phyloP scores from a whole-genome alignment of 2,329 filamentous ascomycete species.

The Ceratocystis cacaofunesta region DNA sequence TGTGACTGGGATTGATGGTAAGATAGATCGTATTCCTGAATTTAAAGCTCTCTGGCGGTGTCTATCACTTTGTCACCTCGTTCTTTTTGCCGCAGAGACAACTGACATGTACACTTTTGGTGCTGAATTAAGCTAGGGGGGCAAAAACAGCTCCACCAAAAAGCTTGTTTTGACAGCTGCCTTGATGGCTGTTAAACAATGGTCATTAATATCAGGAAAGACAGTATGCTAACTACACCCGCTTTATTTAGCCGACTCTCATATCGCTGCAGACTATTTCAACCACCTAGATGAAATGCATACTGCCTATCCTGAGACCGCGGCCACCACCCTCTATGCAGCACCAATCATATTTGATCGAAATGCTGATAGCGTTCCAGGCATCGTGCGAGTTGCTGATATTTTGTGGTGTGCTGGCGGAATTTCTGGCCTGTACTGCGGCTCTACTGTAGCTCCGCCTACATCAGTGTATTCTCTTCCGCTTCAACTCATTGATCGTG shows the following conservation, averaged over 20 bases:
- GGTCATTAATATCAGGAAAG: background rate
- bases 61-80: background rate
- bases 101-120: background rate
- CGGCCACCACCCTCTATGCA: constrained; percentile 48
- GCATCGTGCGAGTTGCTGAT: constrained; percentile 55
- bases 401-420: constrained; percentile 58
- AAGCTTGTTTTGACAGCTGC: background rate
- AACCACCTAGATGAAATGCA: constrained; percentile 49
- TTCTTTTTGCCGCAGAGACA: background rate
- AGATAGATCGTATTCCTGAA: constrained; percentile 19
- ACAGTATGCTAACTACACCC: constrained; percentile 5
- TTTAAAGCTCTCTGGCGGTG: background rate
- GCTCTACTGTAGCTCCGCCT: constrained; percentile 50
- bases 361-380: constrained; percentile 52
- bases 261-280: constrained; percentile 55
- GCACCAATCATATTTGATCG: constrained; percentile 61
- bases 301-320: constrained; percentile 41
- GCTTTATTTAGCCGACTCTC: constrained; percentile 45
- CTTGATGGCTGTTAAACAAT: no score
- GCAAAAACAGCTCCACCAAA: background rate
- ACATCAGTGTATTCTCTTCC: constrained; percentile 62
- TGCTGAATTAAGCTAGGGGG: background rate
- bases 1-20: constrained; percentile 60
- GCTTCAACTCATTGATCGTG: constrained; percentile 49
- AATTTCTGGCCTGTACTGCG: constrained; percentile 50